Evolutionary conservation across 148 eudicot species (phyloP).

Genomic region (Rhododendron vialii): DNA sequence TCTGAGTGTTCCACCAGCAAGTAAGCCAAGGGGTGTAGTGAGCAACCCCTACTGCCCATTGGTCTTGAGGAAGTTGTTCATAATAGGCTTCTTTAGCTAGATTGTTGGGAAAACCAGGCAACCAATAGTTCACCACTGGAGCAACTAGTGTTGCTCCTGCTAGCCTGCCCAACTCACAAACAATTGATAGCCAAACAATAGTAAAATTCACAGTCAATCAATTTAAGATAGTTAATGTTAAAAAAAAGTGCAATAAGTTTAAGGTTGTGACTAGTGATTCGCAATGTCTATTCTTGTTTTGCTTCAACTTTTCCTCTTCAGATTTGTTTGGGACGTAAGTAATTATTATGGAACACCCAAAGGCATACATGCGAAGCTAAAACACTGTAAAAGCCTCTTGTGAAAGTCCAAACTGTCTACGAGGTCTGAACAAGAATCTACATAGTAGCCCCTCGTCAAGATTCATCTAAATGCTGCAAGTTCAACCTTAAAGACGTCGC

Average conservation of each 20-base stretch:
- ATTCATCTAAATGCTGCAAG: not conserved
- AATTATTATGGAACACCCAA: not conserved
- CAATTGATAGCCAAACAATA: not conserved
- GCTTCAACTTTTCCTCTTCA: not conserved
- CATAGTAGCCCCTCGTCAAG: not conserved
- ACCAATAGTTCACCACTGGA: constrained; percentile 50
- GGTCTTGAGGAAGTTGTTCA: constrained; percentile 26
- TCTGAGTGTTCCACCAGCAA: constrained; percentile 64
- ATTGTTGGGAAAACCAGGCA: constrained; percentile 30
- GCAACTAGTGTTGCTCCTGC: constrained; percentile 35
- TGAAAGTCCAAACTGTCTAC: not conserved
- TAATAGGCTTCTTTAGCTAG: constrained; percentile 30
- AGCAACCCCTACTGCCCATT: constrained; percentile 43
- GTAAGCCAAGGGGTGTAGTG: constrained; percentile 44
- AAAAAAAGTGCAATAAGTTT: not conserved
- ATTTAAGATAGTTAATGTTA: not conserved
- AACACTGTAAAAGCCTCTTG: not conserved
- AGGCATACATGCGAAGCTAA: not conserved
- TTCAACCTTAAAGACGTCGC: not conserved
- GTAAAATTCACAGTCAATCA: not conserved
- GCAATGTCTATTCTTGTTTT: not conserved
- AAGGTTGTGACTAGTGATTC: not conserved
- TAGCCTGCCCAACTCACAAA: constrained; percentile 26
- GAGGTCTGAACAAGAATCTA: not conserved
- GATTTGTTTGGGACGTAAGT: not conserved